A percentile compares a stretch with the other conserved stretches of the same genome.
Evolutionary conservation across 2,329 filamentous ascomycete species (phyloP).

Genomic region (Xylaria sp.): DNA sequence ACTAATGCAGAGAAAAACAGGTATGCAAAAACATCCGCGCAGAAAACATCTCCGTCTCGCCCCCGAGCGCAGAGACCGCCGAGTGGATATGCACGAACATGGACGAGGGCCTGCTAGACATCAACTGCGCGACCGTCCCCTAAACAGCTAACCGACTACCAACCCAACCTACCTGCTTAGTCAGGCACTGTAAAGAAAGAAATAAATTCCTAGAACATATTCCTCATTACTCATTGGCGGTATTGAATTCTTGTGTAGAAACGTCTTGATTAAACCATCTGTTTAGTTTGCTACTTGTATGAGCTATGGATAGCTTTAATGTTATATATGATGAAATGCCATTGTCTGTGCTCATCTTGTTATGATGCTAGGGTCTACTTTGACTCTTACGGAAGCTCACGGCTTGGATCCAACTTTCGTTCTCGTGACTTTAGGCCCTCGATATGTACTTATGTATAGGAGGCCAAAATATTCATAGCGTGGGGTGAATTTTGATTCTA

Average conservation of each 20-base stretch:
- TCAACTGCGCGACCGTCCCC: constrained; percentile 27
- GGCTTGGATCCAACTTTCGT: not conserved
- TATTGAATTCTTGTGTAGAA: no score
- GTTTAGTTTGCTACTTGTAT: no score
- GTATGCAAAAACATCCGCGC: constrained; percentile 38
- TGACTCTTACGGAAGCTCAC: not conserved
- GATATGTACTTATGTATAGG: not conserved
- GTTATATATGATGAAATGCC: no score
- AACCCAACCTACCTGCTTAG: not conserved
- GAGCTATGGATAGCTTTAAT: no score
- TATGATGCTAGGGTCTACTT: not conserved
- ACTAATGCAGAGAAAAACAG: constrained; percentile 14
- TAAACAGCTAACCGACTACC: not conserved
- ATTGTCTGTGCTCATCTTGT: not conserved
- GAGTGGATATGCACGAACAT: constrained; percentile 39
- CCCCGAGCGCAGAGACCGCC: constrained; percentile 29
- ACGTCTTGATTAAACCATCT: no score
- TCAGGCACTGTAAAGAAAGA: no score
- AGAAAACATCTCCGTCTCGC: constrained; percentile 32
- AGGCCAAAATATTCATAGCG: not conserved
- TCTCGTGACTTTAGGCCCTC: not conserved
- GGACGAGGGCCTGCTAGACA: constrained; percentile 32
- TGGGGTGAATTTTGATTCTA: not conserved
- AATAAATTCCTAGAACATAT: no score
- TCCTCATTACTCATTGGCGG: no score